Evolutionary conservation across 768 basidiomycete genomes (phyloP).

Genomic region (Cystobasidium onofrii): DNA sequence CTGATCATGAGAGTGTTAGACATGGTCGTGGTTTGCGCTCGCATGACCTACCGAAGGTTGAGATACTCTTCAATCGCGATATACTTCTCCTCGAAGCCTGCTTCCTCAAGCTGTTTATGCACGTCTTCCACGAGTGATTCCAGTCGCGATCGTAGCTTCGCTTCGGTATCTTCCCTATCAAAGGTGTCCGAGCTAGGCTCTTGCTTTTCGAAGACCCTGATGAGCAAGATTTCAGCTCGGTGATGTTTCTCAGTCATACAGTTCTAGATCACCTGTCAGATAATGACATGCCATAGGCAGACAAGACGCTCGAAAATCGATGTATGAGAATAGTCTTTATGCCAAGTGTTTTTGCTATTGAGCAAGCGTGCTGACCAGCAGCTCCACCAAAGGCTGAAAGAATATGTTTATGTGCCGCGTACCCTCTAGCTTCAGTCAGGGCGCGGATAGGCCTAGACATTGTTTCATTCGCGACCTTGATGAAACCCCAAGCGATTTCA

Average conservation of each 20-base stretch:
- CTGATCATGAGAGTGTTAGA: slow-evolving; percentile 49
- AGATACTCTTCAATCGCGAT: slow-evolving; percentile 62
- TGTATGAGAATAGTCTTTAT: slow-evolving; percentile 83
- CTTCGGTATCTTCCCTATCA: slow-evolving; percentile 54
- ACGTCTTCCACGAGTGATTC: slow-evolving; percentile 63
- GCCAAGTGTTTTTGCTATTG: slow-evolving; percentile 75
- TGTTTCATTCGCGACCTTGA: slow-evolving; percentile 83
- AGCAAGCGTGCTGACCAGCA: slow-evolving; percentile 86
- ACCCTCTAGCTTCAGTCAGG: slow-evolving; percentile 47
- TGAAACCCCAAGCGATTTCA: slow-evolving; percentile 85
- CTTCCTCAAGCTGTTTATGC: slow-evolving; percentile 58
- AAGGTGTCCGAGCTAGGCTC: slow-evolving; percentile 77
- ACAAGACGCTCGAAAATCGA: slow-evolving; percentile 82
- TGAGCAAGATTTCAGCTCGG: not conserved
- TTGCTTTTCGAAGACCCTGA: slow-evolving; percentile 73
- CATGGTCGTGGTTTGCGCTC: not conserved
- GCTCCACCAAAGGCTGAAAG: slow-evolving; percentile 55
- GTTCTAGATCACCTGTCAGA: slow-evolving; percentile 42
- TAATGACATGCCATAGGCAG: slow-evolving; percentile 81
- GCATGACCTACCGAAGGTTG: slow-evolving; percentile 42
- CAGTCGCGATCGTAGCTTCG: slow-evolving; percentile 57
- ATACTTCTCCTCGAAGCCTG: slow-evolving; percentile 71
- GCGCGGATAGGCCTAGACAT: slow-evolving; percentile 91
- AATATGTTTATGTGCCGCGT: slow-evolving; percentile 33
- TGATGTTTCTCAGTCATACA: not conserved